Evolutionary conservation across 2,329 filamentous ascomycete species (phyloP).

Genomic region (Diaporthe eres): DNA sequence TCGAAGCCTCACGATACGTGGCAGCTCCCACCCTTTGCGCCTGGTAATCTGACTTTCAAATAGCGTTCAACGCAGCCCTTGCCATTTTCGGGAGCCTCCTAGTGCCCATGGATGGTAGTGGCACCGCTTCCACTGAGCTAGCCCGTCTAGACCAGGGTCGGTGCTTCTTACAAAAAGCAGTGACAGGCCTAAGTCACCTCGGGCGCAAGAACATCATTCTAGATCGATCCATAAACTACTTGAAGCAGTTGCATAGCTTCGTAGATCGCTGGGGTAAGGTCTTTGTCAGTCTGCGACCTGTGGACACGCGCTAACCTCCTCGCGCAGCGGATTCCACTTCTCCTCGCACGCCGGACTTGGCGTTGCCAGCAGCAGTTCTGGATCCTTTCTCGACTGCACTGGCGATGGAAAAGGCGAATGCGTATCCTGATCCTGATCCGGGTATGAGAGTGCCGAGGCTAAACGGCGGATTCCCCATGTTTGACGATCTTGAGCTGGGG

Average conservation of each 20-base stretch:
- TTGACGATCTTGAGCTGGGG: neutral
- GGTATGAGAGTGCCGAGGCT: neutral
- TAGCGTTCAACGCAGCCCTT: constrained; percentile 1
- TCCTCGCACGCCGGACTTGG: neutral
- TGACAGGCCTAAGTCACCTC: neutral
- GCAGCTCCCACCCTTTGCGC: neutral
- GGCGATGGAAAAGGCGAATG: neutral
- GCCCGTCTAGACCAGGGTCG: neutral
- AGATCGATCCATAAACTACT: neutral
- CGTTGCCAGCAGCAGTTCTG: neutral
- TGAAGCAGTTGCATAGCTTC: neutral
- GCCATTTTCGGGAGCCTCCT: neutral
- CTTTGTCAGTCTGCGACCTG: neutral
- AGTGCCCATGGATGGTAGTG: neutral
- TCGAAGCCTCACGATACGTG: neutral
- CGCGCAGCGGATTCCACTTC: neutral
- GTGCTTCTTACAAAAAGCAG: neutral
- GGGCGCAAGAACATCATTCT: neutral
- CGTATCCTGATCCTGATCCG: neutral
- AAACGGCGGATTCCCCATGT: neutral
- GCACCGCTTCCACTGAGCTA: neutral
- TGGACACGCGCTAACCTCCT: neutral
- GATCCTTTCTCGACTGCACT: neutral
- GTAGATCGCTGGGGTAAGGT: constrained; percentile 1
- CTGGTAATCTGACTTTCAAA: neutral